A percentile compares a stretch with the other conserved stretches of the same genome.
Evolutionary conservation across 495 filamentous ascomycete genomes (phyloP).

Genomic region (Neurospora sp.): DNA sequence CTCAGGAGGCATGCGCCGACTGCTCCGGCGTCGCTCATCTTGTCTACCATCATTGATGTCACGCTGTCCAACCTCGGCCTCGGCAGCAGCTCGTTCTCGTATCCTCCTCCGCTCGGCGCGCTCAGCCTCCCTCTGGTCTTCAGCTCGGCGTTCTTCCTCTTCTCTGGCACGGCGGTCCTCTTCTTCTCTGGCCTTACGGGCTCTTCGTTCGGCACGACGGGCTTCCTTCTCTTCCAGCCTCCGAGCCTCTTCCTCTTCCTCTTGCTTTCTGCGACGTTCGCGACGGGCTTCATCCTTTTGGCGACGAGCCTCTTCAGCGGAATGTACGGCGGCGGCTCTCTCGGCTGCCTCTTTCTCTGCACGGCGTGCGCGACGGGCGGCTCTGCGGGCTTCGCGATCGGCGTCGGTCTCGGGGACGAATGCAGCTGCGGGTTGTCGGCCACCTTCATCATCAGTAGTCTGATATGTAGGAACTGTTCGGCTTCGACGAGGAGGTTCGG

Average conservation of each 20-base stretch:
- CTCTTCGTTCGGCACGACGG: slow-evolving; percentile 40
- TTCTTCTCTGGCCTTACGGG: slow-evolving; percentile 33
- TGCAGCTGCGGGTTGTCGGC: slow-evolving; percentile 3
- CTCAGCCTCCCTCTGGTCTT: slow-evolving; percentile 34
- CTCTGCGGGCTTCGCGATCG: slow-evolving; percentile 45
- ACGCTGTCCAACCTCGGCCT: slow-evolving; percentile 37
- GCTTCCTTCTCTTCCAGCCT: slow-evolving; percentile 42
- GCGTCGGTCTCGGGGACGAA: slow-evolving; percentile 25
- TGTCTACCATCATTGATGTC: slow-evolving; percentile 17
- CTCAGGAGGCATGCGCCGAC: slow-evolving; percentile 6
- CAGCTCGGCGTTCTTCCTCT: slow-evolving; percentile 29
- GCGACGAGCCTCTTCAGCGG: slow-evolving; percentile 36
- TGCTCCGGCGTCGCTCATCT: slow-evolving; percentile 16
- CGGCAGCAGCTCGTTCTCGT: slow-evolving; percentile 32
- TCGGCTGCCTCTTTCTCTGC: slow-evolving; percentile 40
- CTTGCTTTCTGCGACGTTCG: slow-evolving; percentile 31
- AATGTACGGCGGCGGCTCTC: slow-evolving; percentile 33
- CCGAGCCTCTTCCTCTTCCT: slow-evolving; percentile 38
- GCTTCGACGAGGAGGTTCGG: slow-evolving; percentile 34
- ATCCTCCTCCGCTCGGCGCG: slow-evolving; percentile 32
- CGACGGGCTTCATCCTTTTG: slow-evolving; percentile 36
- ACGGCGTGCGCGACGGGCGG: slow-evolving; percentile 37
- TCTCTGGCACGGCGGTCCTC: slow-evolving; percentile 30
- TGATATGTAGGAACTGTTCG: slow-evolving; percentile 19
- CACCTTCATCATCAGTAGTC: slow-evolving; percentile 32